Evolutionary conservation across 1,284 basidiomycete genomes (phyloP), one percentile per base, ranked within the genome.

Genomic region (Papiliotrema flavescens): DNA sequence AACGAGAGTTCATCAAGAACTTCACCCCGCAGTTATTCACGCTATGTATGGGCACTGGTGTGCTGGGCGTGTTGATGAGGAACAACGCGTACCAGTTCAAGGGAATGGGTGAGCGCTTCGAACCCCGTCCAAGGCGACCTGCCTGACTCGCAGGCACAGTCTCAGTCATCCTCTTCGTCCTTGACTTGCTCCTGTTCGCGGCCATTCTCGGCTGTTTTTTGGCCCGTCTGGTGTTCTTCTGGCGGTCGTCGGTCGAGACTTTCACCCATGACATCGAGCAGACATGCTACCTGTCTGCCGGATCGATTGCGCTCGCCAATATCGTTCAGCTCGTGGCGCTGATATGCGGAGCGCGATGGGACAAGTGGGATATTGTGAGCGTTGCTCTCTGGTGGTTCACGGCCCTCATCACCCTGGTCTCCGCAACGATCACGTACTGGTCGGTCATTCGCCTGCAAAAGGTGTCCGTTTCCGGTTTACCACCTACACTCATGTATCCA

Each of bases 21-120:
- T 60, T 63, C 47, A 58, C 59, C 2, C 61, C 61, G 13, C 56
- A 58, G 32, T 40, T 63, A 52, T 63, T 60, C 32, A 45, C 55
- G 8, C 51, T 60, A 15, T 63, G 61, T 44, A 63, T 63, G 59
- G 61, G 61, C 2, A 63, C 59, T 2, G 61, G 61, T n/a, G 49
- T 60, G 2, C 22, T 63, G 36, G 53, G 53, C 1, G 56, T 60
- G 14, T 40, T 60, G 36, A 40, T 57, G 42, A 47, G 59, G 28
- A 49, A 55, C 35, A 63, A 63, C 42, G 54, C 54, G 8, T 60
- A 60, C 47, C 56, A 60, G 26, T 63, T 63, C 39, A 42, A 39
- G 9, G 61, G 61, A 2, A 52, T 63, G 32, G 39, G 60, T 62
- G 40, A 48, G 55, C 3, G 11, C 17, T 17, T 11, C 23, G 7